phyloP scores from a whole-genome alignment of 2,329 filamentous ascomycete genomes.

The Xylaria sp. region DNA sequence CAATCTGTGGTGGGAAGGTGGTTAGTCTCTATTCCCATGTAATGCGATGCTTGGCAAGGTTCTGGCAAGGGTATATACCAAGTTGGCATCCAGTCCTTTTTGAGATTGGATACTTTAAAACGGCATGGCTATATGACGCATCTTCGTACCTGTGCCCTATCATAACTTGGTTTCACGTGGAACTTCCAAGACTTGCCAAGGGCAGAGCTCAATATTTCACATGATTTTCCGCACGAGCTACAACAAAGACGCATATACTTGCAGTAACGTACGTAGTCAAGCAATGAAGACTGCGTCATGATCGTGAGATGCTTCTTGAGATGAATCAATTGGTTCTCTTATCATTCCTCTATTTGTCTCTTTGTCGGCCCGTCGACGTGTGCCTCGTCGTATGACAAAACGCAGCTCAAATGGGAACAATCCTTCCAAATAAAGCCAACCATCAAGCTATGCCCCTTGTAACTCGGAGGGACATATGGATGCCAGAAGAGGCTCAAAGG shows the following conservation, averaged over 20 bases:
- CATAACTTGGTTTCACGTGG: neutral
- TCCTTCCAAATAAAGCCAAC: neutral
- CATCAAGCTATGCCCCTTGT: neutral
- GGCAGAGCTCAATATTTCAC: neutral
- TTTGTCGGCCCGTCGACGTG: neutral
- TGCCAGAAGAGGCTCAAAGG: slow-evolving; percentile 8
- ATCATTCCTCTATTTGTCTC: neutral
- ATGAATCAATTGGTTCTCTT: neutral
- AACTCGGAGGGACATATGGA: neutral
- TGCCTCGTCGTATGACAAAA: neutral
- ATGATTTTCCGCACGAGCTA: neutral
- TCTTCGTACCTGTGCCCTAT: slow-evolving; percentile 11
- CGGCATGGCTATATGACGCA: neutral
- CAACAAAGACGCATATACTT: neutral
- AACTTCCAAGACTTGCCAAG: neutral
- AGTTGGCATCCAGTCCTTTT: neutral
- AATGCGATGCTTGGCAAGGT: slow-evolving; percentile 11
- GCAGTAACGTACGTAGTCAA: neutral
- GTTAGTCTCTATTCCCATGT: neutral
- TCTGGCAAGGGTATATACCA: neutral
- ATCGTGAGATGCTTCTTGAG: neutral
- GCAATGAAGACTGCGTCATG: neutral
- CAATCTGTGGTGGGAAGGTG: neutral
- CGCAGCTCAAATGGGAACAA: neutral
- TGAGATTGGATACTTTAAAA: neutral